phyloP scores from a whole-genome alignment of 2,329 filamentous ascomycete genomes.

The Diaporthe sp. region DNA sequence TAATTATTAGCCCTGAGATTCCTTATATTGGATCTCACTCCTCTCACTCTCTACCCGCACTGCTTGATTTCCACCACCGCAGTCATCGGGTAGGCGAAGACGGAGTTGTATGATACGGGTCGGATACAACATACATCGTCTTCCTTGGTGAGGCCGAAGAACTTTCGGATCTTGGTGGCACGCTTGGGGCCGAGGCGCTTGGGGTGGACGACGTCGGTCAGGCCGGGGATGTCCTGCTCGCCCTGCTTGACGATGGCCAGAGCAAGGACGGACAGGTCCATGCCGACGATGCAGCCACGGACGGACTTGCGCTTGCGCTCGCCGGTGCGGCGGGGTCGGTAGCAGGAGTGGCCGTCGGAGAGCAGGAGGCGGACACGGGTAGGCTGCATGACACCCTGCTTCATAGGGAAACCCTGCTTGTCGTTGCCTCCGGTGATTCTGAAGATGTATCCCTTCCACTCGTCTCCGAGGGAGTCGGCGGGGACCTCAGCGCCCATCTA shows the following conservation, averaged over 20 bases:
- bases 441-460: conserved; percentile 99
- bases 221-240: conserved; percentile 90
- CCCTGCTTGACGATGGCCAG: conserved; percentile 98
- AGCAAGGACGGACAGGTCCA: conserved; percentile 94
- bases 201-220: conserved; percentile 98
- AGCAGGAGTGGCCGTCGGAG: conserved; percentile 97
- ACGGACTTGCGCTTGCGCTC: conserved; percentile 99
- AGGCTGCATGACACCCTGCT: conserved; percentile 99
- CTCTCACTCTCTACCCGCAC: conserved; percentile 72
- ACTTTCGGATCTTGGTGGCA: conserved; percentile 99
- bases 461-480: conserved; percentile 95
- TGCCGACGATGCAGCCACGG: conserved; percentile 97
- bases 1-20: conserved; percentile 50
- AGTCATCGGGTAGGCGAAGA: conserved; percentile 78
- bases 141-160: conserved; percentile 99
- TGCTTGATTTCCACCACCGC: conserved; percentile 56
- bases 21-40: conserved; percentile 37
- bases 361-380: conserved; percentile 98
- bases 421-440: conserved; percentile 99
- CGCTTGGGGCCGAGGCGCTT: conserved; percentile 99
- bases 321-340: conserved; percentile 96
- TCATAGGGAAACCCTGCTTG: conserved; percentile 99
- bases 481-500: conserved; percentile 92
- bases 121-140: conserved; percentile 85
- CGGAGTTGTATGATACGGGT: conserved; percentile 67